Base-by-base conservation (phyloP, 2,329 filamentous ascomycete genomes). In the Beauveria caledonica region DNA sequence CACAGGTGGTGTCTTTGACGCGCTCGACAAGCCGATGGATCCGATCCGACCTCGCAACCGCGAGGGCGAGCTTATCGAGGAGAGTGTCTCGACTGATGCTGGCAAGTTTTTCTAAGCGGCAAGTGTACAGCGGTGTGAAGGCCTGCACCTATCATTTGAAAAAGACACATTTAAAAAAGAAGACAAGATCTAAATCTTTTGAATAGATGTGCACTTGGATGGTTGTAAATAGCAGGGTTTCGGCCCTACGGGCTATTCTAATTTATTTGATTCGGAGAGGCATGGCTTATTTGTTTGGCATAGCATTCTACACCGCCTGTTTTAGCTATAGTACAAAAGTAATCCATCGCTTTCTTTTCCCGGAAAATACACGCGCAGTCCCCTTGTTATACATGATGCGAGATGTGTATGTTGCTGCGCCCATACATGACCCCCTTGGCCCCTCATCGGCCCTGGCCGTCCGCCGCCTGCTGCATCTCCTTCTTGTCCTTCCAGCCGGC, bases 1-100 rank as follows among this genome's bases (percentile, higher is more conserved):
- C 19, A 78, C 74, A n/a, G 86, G 86, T 2, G 74, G 75, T 46
- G 78, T 80, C 6, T 93, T 92, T 69, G 80, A 85, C 68, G 87
- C 84, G 4, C 74, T 91, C 3, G 88, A 92, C 69, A 78, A 77
- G 7, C 86, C 71, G 6, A 64, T 68, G 42, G 68, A 68, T 10
- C 4, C 42, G 10, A 68, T 67, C 6, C 63, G 62, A 11, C 67
- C 70, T 2, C 64, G 63, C 11, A 69, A 68, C 62, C 64, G 66
- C 15, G 69, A 72, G 21, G 67, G 71, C 10, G 75, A 69, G n/a
- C 51, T 61, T 44, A 60, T 64, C 15, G 62, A 64, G 1, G 68
- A 70, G 46, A 65, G 62, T 25, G 45, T 69, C 40, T 62, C 68
- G 17, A 62, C 67, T 13, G 77, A 77, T 64, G 67, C 74, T 50